Evolutionary conservation across 2,329 filamentous ascomycete species (phyloP).

Genomic region (Talaromyces sp.): DNA sequence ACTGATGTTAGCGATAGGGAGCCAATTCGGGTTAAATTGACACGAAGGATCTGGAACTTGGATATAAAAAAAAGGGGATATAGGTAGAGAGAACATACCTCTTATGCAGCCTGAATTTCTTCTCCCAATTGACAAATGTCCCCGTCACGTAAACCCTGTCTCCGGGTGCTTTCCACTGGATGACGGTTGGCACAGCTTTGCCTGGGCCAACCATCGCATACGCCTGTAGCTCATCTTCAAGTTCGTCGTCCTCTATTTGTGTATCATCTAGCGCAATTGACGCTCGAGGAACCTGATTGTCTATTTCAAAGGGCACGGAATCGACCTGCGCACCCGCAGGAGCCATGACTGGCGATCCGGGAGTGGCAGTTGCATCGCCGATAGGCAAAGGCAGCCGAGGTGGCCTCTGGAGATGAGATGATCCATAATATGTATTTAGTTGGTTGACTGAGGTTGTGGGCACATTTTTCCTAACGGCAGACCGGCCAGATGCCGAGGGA

Average conservation of each 20-base stretch:
- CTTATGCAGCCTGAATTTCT: conserved; percentile 80
- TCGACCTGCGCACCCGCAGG: conserved; percentile 57
- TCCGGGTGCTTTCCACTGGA: conserved; percentile 79
- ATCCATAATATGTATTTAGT: conserved; percentile 44
- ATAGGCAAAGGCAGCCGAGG: conserved; percentile 89
- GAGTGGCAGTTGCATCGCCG: conserved; percentile 82
- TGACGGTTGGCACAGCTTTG: conserved; percentile 72
- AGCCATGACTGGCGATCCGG: conserved; percentile 81
- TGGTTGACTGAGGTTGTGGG: conserved; percentile 39
- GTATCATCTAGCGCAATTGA: conserved; percentile 51
- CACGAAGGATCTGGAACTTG: background rate
- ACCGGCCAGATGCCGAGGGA: conserved; percentile 22
- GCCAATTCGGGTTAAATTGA: background rate
- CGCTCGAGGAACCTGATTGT: conserved; percentile 51
- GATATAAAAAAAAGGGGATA: background rate
- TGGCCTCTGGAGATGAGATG: conserved; percentile 50
- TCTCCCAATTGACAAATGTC: conserved; percentile 96
- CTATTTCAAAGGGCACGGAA: conserved; percentile 37
- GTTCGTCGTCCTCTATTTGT: conserved; percentile 65
- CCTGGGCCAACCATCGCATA: conserved; percentile 62
- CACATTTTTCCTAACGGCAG: conserved; percentile 22
- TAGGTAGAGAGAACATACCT: conserved; percentile 55
- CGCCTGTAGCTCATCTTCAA: conserved; percentile 66
- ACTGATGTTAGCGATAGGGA: background rate
- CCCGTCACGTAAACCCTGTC: conserved; percentile 95